Evolutionary conservation across 139 green algal species (phyloP), one percentile per base, ranked within the genome.

Genomic region (Spirogloea muscicola): DNA sequence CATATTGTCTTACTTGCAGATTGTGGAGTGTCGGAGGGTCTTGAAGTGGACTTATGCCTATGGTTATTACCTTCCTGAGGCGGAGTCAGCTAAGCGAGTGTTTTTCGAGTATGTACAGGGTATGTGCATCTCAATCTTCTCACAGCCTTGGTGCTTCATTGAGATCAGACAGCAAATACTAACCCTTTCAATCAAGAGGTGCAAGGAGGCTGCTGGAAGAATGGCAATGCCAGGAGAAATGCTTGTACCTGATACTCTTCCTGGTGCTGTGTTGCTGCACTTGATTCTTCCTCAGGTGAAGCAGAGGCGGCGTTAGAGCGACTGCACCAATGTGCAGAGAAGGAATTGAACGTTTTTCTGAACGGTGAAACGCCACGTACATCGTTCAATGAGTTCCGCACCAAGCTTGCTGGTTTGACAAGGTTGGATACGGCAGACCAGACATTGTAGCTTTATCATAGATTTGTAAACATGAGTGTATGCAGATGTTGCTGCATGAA

Each of bases 31-130:
- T 86, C 84, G 92, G 27, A 87, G 93, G 42, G 88, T 96, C n/a
- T 85, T 99, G 10, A 98, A 97, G 85, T 99, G 94, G 91, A 96
- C 93, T 42, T 98, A 98, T 75, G 89, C 90, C 9, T 95, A 91
- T 57, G 93, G 92, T 13, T 98, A 92, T 84, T 98, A 96, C 86
- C 68, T 78, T 2, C 55, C 68, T 0, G 74, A 75, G 65, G 31
- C 38, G 65, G 66, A 79, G 13, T 25, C 58, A 3, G 80, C 68
- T 9, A 52, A 52, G 74, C 21, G 40, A 16, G 42, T 73, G 18
- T 83, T 85, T 37, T 85, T 83, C 62, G 80, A 85, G 44, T 80
- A 80, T 52, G 37, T 83, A 18, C 79, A 85, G 63, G 72, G 79
- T 82, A 40, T 74, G 65, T 10, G 36, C 4, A 34, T 10, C 51